A percentile compares a stretch with the other conserved stretches of the same genome.
Conservation (phyloP, 2,329 filamentous ascomycete species). For the Talaromyces sp. region DNA sequence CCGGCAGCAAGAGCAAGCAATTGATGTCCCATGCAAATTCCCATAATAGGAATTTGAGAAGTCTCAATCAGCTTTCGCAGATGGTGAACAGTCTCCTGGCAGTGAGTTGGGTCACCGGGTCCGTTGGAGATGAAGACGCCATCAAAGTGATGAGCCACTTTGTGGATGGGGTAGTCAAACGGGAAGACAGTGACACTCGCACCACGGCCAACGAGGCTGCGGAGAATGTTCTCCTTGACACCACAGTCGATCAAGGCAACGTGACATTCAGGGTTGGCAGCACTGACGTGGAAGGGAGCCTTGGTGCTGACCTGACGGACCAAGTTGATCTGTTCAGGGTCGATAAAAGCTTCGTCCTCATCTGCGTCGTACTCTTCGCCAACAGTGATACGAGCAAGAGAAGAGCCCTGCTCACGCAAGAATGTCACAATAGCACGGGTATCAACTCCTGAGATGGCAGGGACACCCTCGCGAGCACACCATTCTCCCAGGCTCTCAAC, state of each 20-base stretch:
- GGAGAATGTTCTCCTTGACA: slow-evolving; percentile 99
- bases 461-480: slow-evolving; percentile 94
- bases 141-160: slow-evolving; percentile 95
- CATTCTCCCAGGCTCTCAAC: slow-evolving; percentile 90
- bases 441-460: slow-evolving; percentile 93
- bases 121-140: slow-evolving; percentile 99
- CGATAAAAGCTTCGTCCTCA: slow-evolving; percentile 92
- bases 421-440: slow-evolving; percentile 95
- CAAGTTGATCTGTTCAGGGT: slow-evolving; percentile 94
- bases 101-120: slow-evolving; percentile 95
- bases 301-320: slow-evolving; percentile 97
- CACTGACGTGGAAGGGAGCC: slow-evolving; percentile 91
- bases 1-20: slow-evolving; percentile 85
- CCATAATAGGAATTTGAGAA: slow-evolving; percentile 89
- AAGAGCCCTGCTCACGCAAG: slow-evolving; percentile 94
- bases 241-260: slow-evolving; percentile 95
- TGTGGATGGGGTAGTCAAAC: slow-evolving; percentile 96
- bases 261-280: slow-evolving; percentile 77
- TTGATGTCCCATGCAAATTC: slow-evolving; percentile 97
- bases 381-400: slow-evolving; percentile 87
- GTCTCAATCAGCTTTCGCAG: slow-evolving; percentile 85
- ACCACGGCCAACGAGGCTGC: slow-evolving; percentile 85
- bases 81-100: slow-evolving; percentile 90
- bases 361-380: slow-evolving; percentile 98
- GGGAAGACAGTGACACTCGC: slow-evolving; percentile 93